Evolutionary conservation across 225 moss, liverwort and hornwort genomes (phyloP).

Genomic region (Rhytidiadelphus loreus): DNA sequence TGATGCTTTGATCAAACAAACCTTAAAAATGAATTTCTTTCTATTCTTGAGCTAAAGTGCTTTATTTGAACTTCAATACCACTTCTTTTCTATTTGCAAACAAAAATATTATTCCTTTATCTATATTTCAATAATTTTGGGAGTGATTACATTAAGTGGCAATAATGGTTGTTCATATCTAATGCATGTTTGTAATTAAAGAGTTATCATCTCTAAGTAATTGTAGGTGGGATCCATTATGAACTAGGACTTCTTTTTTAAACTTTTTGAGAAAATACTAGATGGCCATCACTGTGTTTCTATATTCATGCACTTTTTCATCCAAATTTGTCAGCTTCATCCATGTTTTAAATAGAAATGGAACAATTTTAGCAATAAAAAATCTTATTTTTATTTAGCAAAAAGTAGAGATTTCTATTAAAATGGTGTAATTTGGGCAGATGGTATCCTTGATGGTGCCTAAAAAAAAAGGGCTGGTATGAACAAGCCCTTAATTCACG

Average conservation of each 20-base stretch:
- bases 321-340: too few relatives aligned
- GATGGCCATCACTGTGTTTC: too few relatives aligned
- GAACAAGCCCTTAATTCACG: background rate
- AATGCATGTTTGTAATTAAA: too few relatives aligned
- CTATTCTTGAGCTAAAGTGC: background rate
- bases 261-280: too few relatives aligned
- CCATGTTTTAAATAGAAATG: too few relatives aligned
- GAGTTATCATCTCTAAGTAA: background rate
- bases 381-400: too few relatives aligned
- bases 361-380: too few relatives aligned
- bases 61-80: fast-evolving
- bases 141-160: background rate
- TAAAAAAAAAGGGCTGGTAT: too few relatives aligned
- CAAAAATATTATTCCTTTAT: background rate
- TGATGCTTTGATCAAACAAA: background rate
- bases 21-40: background rate
- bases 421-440: too few relatives aligned
- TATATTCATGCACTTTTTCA: too few relatives aligned
- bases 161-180: background rate
- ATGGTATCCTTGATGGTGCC: too few relatives aligned
- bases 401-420: too few relatives aligned
- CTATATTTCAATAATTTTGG: background rate
- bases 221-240: fast-evolving
- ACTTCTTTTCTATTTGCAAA: background rate
- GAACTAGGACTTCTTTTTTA: background rate